Evolutionary conservation across 2,329 filamentous ascomycete species (phyloP), one percentile per base, ranked within the genome.

Genomic region (Pseudonectria foliicola): DNA sequence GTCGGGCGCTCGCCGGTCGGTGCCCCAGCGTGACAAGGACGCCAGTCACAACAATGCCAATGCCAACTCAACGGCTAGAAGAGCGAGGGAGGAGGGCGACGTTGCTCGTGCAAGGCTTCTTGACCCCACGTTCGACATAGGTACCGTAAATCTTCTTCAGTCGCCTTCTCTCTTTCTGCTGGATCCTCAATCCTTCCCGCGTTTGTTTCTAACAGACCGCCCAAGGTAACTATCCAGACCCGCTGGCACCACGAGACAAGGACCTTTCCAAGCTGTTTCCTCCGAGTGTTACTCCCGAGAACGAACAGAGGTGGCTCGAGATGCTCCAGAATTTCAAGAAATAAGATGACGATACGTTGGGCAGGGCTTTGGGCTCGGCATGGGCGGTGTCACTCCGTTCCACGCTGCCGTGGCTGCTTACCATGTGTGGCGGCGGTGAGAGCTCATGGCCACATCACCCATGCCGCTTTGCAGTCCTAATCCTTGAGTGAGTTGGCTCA

Each of bases 101-200:
- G 34, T 42, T 4, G 48, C 54, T 8, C 64, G 58, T 28, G 37
- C 55, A 3, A 63, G 52, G 13, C 58, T 75, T 1, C 38, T 54
- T 1, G 70, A 75, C 41, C 59, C 61, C 28, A 58, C 60, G 8
- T 73, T 74, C 46, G 67, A 63, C 35, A 60, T 64, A 6, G 56
- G 71, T 73, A 52, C 45, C 64, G 44, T 4, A 29, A 14, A 4
- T 43, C 12, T 14, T 21, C 27, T 24, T 24, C 18, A n/a, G n/a
- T 6, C 13, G 13, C 25, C 24, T 11, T 23, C 14, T 15, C 29
- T 26, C 25, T 11, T 7, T n/a, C 7, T 18, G 11, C 18, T 27
- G n/a, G 15, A 18, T 18, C 12, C 10, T 26, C 7, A 16, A 25
- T 13, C 25, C 25, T 27, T 16, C 25, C 15, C 4, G 4, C 31